Evolutionary conservation across 2,329 filamentous ascomycete genomes (phyloP).

Genomic region (Epichloe brachyelytri): DNA sequence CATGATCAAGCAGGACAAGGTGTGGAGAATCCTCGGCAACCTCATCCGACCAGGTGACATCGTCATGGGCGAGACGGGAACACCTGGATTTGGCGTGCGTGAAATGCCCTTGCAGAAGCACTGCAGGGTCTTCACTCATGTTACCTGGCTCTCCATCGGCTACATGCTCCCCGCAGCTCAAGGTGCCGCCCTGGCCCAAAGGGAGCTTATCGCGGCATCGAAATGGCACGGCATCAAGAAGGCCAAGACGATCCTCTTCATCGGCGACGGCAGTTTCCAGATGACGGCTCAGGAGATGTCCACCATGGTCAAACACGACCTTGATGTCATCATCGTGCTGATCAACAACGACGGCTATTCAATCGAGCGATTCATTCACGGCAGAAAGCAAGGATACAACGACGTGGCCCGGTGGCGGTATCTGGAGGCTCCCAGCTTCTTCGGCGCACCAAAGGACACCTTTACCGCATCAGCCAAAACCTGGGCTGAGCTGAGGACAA

Average conservation of each 20-base stretch:
- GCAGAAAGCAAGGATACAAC: constrained; percentile 39
- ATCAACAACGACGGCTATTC: constrained; percentile 49
- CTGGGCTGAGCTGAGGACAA: constrained; percentile 3
- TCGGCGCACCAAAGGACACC: constrained; percentile 23
- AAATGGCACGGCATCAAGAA: constrained; percentile 9
- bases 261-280: constrained; percentile 52
- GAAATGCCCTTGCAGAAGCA: constrained; percentile 36
- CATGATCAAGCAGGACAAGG: constrained; percentile 24
- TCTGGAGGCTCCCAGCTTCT: constrained; percentile 32
- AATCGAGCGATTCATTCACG: constrained; percentile 45
- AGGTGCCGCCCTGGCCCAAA: constrained; percentile 41
- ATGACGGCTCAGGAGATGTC: constrained; percentile 55
- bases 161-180: constrained; percentile 46
- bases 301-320: constrained; percentile 43
- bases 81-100: constrained; percentile 39
- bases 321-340: constrained; percentile 37
- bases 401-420: constrained; percentile 41
- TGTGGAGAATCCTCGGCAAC: constrained; percentile 32
- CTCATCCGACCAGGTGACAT: constrained; percentile 41
- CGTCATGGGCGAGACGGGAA: constrained; percentile 45
- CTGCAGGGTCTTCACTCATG: constrained; percentile 32
- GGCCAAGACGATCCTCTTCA: constrained; percentile 38
- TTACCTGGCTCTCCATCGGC: constrained; percentile 47
- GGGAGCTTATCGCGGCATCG: constrained; percentile 23
- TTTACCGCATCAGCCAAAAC: constrained; percentile 6